Base-by-base conservation (phyloP, 768 basidiomycete species). In the Boletus rubropictus region DNA sequence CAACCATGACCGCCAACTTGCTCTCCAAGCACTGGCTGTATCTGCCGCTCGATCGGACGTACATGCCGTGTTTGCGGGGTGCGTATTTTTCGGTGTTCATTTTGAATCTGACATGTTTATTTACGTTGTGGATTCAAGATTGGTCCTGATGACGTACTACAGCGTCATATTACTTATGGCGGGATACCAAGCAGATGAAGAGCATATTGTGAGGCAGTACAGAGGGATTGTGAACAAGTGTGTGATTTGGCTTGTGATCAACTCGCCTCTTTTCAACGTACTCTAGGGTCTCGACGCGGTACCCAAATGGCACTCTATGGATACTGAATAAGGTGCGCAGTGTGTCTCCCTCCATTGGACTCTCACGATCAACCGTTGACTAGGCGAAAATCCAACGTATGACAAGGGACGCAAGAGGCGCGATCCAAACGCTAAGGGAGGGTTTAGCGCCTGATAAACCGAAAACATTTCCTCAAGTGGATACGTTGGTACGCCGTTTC, bases 121-220 rank as follows among this genome's bases (percentile, higher is more conserved):
- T 39, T 56, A 25, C 24, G n/a, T 9, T n/a, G 20, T 32, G 39
- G 8, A 39, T 20, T 34, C 15, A 46, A 85, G 84, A 12, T 68
- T 90, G n/a, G 77, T 85, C 0, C 65, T 91, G 7, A 89, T 91
- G 85, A 84, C 85, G 3, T 89, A 89, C 58, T 72, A 86, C 44
- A 84, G 87, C 22, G 74, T 82, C 42, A 77, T 89, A 5, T 72
- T 89, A 2, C 74, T 86, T 0, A 60, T 86, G 25, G 72, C 82
- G 5, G 88, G 88, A 2, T 91, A 81, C 54, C 87, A 86, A 58
- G 86, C 86, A 1, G 79, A 91, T 50, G 84, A 84, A 58, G 69
- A 69, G 33, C 75, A 77, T 35, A 80, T 85, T 7, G 54, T 89
- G 34, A 72, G 68, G 44, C 79, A 83, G 55, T 87, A 88, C 57